A percentile compares a stretch with the other conserved stretches of the same genome.
Conservation (phyloP, 148 eudicot genomes). For the Simmondsia chinensis region DNA sequence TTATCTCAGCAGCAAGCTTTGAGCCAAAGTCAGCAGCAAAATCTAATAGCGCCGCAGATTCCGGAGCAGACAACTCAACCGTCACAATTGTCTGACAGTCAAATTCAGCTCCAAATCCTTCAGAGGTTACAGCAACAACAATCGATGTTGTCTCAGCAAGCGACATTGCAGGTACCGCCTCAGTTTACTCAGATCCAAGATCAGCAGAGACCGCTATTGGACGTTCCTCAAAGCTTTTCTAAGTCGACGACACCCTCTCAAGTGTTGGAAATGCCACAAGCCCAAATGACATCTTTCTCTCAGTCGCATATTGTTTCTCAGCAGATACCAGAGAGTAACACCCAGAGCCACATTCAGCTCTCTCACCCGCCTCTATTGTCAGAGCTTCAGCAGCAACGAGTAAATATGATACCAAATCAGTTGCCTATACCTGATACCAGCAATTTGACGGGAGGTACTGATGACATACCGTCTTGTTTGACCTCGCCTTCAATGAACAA, state of each 20-base stretch:
- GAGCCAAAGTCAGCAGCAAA: constrained; percentile 46
- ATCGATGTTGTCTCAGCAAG: constrained; percentile 47
- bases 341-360: constrained; percentile 26
- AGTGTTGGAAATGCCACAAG: constrained; percentile 43
- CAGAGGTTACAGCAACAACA: constrained; percentile 74
- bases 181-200: constrained; percentile 44
- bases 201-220: constrained; percentile 33
- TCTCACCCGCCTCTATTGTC: constrained; percentile 42
- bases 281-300: constrained; percentile 25
- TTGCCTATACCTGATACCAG: constrained; percentile 37
- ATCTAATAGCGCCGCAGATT: constrained; percentile 30
- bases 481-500: constrained; percentile 88
- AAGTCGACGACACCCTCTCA: constrained; percentile 41
- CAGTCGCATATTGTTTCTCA: constrained; percentile 42
- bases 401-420: constrained; percentile 32
- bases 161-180: constrained; percentile 38
- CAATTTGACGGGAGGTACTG: constrained; percentile 46
- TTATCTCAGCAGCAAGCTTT: constrained; percentile 34
- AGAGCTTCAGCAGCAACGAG: constrained; percentile 41
- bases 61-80: constrained; percentile 48
- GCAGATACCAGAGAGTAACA: constrained; percentile 35
- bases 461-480: constrained; percentile 76
- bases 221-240: constrained; percentile 48
- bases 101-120: constrained; percentile 56
- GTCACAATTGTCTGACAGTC: constrained; percentile 42